Conservation (phyloP, 164 flowering plant species). For the Magnolia kwangsiensis region DNA sequence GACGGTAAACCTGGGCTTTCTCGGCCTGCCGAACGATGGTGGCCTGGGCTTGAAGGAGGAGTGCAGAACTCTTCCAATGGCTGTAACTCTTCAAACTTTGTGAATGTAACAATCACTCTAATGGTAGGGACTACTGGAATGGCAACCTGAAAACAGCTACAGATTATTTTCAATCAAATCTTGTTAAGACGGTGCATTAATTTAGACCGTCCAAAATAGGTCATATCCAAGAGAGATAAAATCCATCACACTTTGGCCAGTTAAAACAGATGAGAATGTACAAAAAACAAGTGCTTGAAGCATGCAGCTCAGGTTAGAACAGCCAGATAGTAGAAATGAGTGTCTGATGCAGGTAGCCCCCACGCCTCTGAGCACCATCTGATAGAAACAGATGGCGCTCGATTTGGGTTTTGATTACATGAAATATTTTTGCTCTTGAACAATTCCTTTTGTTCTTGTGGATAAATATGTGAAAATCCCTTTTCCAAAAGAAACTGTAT, state of each 20-base stretch:
- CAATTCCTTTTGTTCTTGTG: no score
- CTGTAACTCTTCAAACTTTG: slow-evolving; percentile 85
- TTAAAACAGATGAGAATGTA: no score
- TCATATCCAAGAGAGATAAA: no score
- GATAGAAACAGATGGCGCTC: not conserved
- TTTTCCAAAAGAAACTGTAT: no score
- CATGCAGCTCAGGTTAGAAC: no score
- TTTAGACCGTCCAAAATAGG: no score
- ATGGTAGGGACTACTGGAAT: slow-evolving; percentile 97
- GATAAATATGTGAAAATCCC: no score
- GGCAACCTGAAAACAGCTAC: slow-evolving; percentile 60
- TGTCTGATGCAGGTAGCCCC: not conserved
- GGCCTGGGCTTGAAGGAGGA: slow-evolving; percentile 72
- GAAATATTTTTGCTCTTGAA: no score
- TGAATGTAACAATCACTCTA: slow-evolving; percentile 85
- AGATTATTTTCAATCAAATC: not conserved
- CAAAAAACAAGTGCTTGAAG: no score
- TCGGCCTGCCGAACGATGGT: slow-evolving; percentile 37
- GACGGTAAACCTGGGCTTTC: slow-evolving; percentile 52
- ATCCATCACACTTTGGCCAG: no score
- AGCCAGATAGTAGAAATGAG: no score
- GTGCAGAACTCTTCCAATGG: slow-evolving; percentile 85
- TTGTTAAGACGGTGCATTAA: no score
- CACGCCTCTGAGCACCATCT: not conserved
- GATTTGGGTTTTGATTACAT: not conserved